Evolutionary conservation across 2,329 filamentous ascomycete genomes (phyloP), one percentile per base, ranked within the genome.

Genomic region (Chaetomiaceae sp.): DNA sequence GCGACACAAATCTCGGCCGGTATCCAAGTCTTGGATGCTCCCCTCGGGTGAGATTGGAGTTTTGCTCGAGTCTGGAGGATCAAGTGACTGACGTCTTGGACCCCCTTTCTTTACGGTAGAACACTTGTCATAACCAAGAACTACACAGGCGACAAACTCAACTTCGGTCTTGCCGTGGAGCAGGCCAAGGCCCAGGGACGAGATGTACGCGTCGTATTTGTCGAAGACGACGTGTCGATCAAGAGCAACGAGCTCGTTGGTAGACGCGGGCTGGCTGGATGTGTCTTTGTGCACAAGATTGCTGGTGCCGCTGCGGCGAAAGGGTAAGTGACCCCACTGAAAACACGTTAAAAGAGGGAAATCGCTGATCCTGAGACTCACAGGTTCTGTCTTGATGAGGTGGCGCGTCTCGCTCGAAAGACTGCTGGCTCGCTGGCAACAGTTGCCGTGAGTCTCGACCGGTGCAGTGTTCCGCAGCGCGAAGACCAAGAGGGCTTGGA

Each of bases 61-160:
- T n/a, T n/a, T n/a, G n/a, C n/a, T n/a, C n/a, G n/a, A n/a, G n/a
- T n/a, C n/a, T n/a, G n/a, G n/a, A n/a, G n/a, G n/a, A n/a, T n/a
- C n/a, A n/a, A n/a, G n/a, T n/a, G n/a, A n/a, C n/a, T n/a, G n/a
- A n/a, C n/a, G n/a, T n/a, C n/a, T n/a, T n/a, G n/a, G n/a, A n/a
- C n/a, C 25, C 25, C 25, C 6, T 10, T 27, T 27, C 6, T 10
- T 27, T 27, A 27, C 25, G 25, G 6, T 27, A 40, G 38, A 25
- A 25, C 14, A 2, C 23, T 42, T n/a, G n/a, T 42, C 23, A 30
- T 42, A 12, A 30, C 16, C 39, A 42, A 42, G 23, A 42, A 42
- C 23, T 42, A 42, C 39, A 42, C 39, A 16, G 39, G 39, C 16
- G 39, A 42, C 14, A 42, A 42, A 23, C 39, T 42, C 14, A 42